phyloP scores from a whole-genome alignment of 2,329 filamentous ascomycete genomes.

The Sporothrix curviconia region DNA sequence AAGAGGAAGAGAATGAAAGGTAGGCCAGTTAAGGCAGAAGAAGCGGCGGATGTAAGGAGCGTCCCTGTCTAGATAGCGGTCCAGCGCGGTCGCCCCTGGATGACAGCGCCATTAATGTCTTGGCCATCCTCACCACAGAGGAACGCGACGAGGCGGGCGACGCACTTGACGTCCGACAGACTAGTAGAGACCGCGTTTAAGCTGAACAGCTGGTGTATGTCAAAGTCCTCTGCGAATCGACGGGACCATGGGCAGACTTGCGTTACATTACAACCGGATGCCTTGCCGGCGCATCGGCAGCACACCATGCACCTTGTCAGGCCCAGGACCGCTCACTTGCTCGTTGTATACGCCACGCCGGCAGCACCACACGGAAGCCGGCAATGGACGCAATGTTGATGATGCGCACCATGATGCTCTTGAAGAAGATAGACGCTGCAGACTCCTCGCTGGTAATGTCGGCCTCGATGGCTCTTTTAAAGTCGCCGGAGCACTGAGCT shows the following conservation, averaged over 20 bases:
- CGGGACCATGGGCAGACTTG: slow-evolving; percentile 47
- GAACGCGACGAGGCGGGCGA: neutral
- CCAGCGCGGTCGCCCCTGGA: slow-evolving; percentile 5
- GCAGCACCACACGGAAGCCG: neutral
- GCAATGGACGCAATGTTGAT: slow-evolving; percentile 10
- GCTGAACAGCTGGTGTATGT: neutral
- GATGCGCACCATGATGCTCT: slow-evolving; percentile 34
- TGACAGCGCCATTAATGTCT: slow-evolving; percentile 9
- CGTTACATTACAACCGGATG: slow-evolving; percentile 46
- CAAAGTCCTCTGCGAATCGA: slow-evolving; percentile 36
- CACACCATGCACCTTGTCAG: slow-evolving; percentile 50
- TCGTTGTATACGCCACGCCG: slow-evolving; percentile 24
- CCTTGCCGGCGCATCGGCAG: slow-evolving; percentile 48
- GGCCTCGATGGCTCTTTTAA: neutral
- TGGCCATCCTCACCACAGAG: slow-evolving; percentile 4
- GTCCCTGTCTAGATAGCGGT: slow-evolving; percentile 2
- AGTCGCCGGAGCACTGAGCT: too few species aligned
- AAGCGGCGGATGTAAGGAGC: too few species aligned
- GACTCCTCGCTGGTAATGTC: slow-evolving; percentile 28
- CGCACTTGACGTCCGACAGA: neutral
- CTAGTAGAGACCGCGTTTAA: neutral
- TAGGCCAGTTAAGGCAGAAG: neutral
- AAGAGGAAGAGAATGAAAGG: too few species aligned
- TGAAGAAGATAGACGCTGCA: slow-evolving; percentile 26
- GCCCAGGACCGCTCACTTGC: slow-evolving; percentile 24